Base-by-base conservation (phyloP, 2,329 filamentous ascomycete genomes). In the Ophiostoma pallidulum region DNA sequence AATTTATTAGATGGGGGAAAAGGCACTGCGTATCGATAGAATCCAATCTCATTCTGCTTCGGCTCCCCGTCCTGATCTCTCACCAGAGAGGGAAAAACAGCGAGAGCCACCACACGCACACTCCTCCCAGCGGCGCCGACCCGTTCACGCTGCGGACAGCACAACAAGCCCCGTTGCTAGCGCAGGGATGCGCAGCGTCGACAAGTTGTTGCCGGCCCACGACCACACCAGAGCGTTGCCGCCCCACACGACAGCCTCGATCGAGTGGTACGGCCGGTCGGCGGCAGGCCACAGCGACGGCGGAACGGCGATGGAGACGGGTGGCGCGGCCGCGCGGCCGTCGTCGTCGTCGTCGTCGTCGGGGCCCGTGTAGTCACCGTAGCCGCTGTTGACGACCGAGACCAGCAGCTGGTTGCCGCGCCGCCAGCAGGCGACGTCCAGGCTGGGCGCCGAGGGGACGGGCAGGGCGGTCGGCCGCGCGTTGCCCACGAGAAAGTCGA, bases 401-500 rank as follows among this genome's bases (percentile, higher is more conserved):
- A 70, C 57, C 51, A 71, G 52, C 49, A 64, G 51, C 52, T 56
- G 53, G 8, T 44, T 18, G 2, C 42, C 45, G 2, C 38, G 33
- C 4, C 58, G 43, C 66, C 66, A 70, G 26, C 60, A 63, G 24
- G 66, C 62, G 36, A 58, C 60, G 51, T 69, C 67, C 2, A 66
- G 45, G 28, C 54, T 48, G 13, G 42, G 41, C 3, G 58, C 50
- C 0, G 45, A n/a, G n/a, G n/a, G n/a, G n/a, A n/a, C n/a, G n/a
- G n/a, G n/a, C n/a, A n/a, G n/a, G n/a, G n/a, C n/a, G n/a, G n/a
- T n/a, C n/a, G 57, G 56, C 8, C 54, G 47, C 14, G 53, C 57
- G 8, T 60, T 64, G 4, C 57, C 58, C 0, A 69, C 61, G 33
- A 73, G 43, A 37, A 72, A 69, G 10, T 64, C 62, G 5, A 62